Conservation (phyloP, 2,329 filamentous ascomycete species). For the Trichophyton rubrum region DNA sequence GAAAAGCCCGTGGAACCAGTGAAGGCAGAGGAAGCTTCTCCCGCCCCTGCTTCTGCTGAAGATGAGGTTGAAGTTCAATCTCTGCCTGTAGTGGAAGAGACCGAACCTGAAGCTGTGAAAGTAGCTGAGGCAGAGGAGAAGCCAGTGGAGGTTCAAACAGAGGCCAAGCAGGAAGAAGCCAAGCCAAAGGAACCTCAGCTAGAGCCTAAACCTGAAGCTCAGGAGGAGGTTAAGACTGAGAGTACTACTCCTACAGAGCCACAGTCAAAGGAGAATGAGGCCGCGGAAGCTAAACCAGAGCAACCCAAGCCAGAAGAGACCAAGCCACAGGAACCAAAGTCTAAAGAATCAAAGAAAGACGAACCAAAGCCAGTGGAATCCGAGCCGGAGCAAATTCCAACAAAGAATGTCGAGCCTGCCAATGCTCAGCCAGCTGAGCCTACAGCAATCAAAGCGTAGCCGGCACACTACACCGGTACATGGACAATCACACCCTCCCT, state of each 20-base stretch:
- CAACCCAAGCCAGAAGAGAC: not conserved
- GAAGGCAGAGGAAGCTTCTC: not conserved
- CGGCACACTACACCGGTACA: not conserved
- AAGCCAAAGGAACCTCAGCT: not conserved
- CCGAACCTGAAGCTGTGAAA: not conserved
- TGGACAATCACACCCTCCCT: not conserved
- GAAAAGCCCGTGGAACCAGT: not conserved
- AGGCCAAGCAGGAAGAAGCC: not conserved
- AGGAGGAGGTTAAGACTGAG: not conserved
- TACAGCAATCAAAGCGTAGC: not conserved
- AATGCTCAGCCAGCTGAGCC: not conserved
- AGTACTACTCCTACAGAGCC: not conserved
- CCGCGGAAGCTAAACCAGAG: not conserved
- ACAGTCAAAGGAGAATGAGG: not conserved
- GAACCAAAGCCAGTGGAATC: not conserved
- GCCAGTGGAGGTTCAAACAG: not conserved
- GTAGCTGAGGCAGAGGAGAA: not conserved
- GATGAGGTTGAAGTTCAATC: not conserved
- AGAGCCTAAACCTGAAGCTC: not conserved
- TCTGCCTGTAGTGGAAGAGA: not conserved
- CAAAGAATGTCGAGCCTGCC: not conserved
- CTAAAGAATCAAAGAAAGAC: not conserved
- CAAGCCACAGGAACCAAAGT: not conserved
- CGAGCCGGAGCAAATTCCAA: not conserved
- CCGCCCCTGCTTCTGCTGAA: not conserved